Base-by-base conservation (phyloP, 1,284 basidiomycete species). In the Ganoderma leucocontextum region DNA sequence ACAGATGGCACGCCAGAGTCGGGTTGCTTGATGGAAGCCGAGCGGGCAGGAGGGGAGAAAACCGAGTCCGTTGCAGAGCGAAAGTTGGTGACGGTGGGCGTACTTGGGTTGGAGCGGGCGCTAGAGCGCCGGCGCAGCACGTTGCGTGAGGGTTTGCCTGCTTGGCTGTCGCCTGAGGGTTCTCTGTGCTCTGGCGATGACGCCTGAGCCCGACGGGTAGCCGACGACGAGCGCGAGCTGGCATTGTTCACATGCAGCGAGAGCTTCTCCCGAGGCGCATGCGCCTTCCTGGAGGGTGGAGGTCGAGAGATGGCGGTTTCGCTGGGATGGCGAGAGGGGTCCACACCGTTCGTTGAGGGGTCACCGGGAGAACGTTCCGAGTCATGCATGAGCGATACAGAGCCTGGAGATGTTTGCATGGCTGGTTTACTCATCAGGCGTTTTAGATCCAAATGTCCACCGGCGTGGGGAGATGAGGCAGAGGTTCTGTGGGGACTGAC, bases 91-190 rank as follows among this genome's bases (percentile, higher is more conserved):
- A 69, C 70, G 9, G 71, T 73, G 15, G 75, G 75, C 2, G 78
- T 78, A 29, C 71, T 44, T n/a, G 74, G 74, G 58, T 79, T 81
- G 17, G 79, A 78, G 36, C 78, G 66, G 5, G 73, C 63, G 62
- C 84, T 85, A 0, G 84, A 80, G 19, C 81, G 80, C 35, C 86
- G 82, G 66, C 81, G 79, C 10, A 89, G 78, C 0, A 87, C 83
- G 69, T 86, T 87, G 47, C 85, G 82, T 12, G 61, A 25, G 4
- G 64, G 41, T 36, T 64, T 70, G 8, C 57, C 49, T 10, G 47
- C 65, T 55, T 42, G 74, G 33, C 57, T 68, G 49, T 69, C 70
- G 33, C 47, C 59, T 6, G 58, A 62, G 36, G 33, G 62, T 2
- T 68, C 55, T 22, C 67, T 62, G 29, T 63, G 72, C 36, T 69